Evolutionary conservation across 1,284 basidiomycete species (phyloP), one percentile per base, ranked within the genome.

Genomic region (Ustilago tritici): DNA sequence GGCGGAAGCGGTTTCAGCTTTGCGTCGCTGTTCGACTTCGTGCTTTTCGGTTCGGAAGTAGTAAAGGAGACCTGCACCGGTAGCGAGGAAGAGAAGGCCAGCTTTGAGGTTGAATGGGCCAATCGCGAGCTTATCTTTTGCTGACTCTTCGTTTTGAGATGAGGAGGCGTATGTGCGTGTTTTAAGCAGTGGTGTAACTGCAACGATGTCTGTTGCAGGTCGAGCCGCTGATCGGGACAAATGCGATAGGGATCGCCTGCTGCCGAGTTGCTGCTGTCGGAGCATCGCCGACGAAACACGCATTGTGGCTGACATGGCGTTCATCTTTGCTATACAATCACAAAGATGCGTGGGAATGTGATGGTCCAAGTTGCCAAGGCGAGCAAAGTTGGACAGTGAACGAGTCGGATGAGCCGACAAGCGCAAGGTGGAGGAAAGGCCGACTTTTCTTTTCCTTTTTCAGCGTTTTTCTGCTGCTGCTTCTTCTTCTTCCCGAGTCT

Each of bases 31-130:
- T 9, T 74, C 79, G 3, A 85, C 70, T 31, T 74, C 72, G n/a
- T 61, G 58, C 88, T 98, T 98, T 87, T 98, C 95, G 63, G 90
- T 88, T 58, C 91, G 90, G 87, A 99, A 98, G 88, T 98, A 98
- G 80, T 90, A 91, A 84, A 92, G 94, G 35, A 99, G 88, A 0
- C 92, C 95, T 5, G 89, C 87, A 6, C 95, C 95, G 1, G 94
- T 93, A 0, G 90, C 88, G 43, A 96, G 87, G 86, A 99, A 98
- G 19, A 98, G 84, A 0, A 89, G 90, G 0, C 93, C 95, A 0
- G 95, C 92, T 70, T 89, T 90, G 52, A 93, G 93, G 5, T 94
- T 95, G 87, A 98, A 97, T 3, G 95, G 92, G 11, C 78, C 78
- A 8, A 77, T 59, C 15, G 77, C 77, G 28, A 70, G 43, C n/a